Percentiles rank a stretch among this genome's conserved stretches.
Conservation (phyloP, 2,329 filamentous ascomycete species). For the Alternaria novae-zelandiae region DNA sequence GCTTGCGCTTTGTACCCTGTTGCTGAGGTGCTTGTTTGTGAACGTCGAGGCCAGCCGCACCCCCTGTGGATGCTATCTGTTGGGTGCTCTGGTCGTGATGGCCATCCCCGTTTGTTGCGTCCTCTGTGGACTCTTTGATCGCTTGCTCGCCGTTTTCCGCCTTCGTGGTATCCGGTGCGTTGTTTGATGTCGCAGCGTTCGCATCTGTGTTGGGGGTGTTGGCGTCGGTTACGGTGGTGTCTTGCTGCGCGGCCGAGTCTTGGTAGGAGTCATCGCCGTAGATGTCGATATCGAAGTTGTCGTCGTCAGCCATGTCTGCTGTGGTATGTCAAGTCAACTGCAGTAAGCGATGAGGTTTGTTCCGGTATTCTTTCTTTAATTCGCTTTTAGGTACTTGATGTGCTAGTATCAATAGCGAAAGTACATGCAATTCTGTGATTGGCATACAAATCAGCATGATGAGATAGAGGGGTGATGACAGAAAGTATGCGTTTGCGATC, state of each 20-base stretch:
- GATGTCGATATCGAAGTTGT: conserved; percentile 75
- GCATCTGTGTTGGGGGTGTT: conserved; percentile 42
- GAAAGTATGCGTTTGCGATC: conserved; percentile 18
- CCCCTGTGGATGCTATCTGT: conserved; percentile 53
- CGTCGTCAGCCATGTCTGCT: conserved; percentile 62
- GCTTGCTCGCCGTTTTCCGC: conserved; percentile 15
- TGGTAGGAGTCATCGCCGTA: conserved; percentile 64
- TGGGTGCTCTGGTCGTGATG: conserved; percentile 45
- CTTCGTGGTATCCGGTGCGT: conserved; percentile 16
- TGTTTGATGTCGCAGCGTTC: conserved; percentile 23
- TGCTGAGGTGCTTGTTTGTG: conserved; percentile 56
- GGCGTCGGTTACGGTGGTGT: conserved; percentile 32
- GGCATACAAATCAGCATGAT: conserved; percentile 45
- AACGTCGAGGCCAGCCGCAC: conserved; percentile 44
- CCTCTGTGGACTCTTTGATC: conserved; percentile 28
- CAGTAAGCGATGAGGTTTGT: conserved; percentile 28
- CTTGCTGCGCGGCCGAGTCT: conserved; percentile 31
- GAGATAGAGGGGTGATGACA: conserved; percentile 24
- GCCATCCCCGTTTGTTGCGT: conserved; percentile 27
- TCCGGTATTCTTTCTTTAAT: conserved; percentile 43
- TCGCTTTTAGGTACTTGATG: conserved; percentile 49
- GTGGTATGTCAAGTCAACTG: conserved; percentile 32
- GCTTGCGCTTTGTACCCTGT: conserved; percentile 69
- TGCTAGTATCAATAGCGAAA: conserved; percentile 43
- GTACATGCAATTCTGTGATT: conserved; percentile 48